phyloP scores from a whole-genome alignment of 176 grass and related monocot genomes.

The Pharus latifolius region DNA sequence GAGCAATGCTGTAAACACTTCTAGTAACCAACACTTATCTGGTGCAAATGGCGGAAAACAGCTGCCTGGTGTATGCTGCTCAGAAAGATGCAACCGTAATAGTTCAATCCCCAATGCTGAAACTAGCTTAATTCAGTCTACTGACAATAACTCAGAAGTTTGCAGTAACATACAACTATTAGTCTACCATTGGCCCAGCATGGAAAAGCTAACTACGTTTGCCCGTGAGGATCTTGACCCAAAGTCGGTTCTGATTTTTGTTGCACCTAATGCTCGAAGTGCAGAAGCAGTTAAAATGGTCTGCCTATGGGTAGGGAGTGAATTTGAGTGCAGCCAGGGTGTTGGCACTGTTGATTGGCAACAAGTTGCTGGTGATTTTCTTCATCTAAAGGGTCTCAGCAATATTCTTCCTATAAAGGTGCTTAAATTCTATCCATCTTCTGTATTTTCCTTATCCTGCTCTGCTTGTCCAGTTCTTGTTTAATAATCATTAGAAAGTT shows the following conservation, averaged over 20 bases:
- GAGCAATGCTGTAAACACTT: slow-evolving; percentile 15
- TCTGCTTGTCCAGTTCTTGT: background rate
- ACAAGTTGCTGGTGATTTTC: slow-evolving; percentile 48
- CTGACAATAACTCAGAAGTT: slow-evolving; percentile 27
- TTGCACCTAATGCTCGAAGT: slow-evolving; percentile 45
- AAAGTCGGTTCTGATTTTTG: slow-evolving; percentile 74
- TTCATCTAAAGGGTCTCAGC: slow-evolving; percentile 44
- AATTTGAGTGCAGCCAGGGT: slow-evolving; percentile 31
- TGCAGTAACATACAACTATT: background rate
- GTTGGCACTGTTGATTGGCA: slow-evolving; percentile 60
- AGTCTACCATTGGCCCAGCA: slow-evolving; percentile 74
- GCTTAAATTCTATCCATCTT: background rate
- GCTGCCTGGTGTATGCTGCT: slow-evolving; percentile 6
- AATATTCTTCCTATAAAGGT: slow-evolving; percentile 68
- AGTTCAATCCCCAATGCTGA: background rate
- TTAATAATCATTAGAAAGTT: background rate
- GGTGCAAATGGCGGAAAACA: slow-evolving; percentile 20
- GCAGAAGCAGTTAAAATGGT: slow-evolving; percentile 32
- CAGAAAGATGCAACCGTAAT: slow-evolving; percentile 15
- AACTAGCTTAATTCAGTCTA: slow-evolving; percentile 12
- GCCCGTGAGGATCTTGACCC: slow-evolving; percentile 58
- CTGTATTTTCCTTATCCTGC: slow-evolving; percentile 1
- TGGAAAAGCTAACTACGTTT: slow-evolving; percentile 60
- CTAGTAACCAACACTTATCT: background rate
- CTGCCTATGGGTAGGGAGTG: slow-evolving; percentile 70